A percentile compares a stretch with the other conserved stretches of the same genome.
Conservation (phyloP, 2,329 filamentous ascomycete genomes). For the Raffaelea albimanens region DNA sequence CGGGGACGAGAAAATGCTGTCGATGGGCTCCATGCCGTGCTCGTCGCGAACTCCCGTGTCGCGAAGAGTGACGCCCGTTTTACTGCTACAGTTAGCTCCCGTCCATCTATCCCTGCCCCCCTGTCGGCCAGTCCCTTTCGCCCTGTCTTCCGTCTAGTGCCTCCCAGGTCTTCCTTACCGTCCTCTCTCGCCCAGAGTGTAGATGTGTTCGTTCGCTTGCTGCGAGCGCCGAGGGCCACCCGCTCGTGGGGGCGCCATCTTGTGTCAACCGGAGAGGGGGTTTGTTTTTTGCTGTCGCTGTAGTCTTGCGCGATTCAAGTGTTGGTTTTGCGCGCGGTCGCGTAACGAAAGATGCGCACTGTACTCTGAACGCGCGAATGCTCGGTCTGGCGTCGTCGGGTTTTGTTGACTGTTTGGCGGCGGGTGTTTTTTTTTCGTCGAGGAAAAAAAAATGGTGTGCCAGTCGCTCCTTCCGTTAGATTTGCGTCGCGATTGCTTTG, state of each 20-base stretch:
- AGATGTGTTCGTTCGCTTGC: slow-evolving; percentile 36
- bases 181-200: slow-evolving; percentile 39
- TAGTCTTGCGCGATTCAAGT: too few relatives aligned
- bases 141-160: too few relatives aligned
- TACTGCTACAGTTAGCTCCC: slow-evolving; percentile 40
- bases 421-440: too few relatives aligned
- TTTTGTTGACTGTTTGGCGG: too few relatives aligned
- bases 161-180: slow-evolving; percentile 26
- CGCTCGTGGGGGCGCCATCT: slow-evolving; percentile 29
- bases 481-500: too few relatives aligned
- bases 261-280: not conserved
- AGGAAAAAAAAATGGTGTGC: too few relatives aligned
- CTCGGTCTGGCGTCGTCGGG: too few relatives aligned
- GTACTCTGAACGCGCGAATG: too few relatives aligned
- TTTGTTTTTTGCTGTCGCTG: too few relatives aligned
- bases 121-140: too few relatives aligned
- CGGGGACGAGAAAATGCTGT: slow-evolving; percentile 83
- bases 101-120: not conserved
- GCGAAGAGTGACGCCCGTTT: slow-evolving; percentile 76
- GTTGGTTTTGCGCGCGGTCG: too few relatives aligned
- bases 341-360: too few relatives aligned
- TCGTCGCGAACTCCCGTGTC: slow-evolving; percentile 78
- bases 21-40: slow-evolving; percentile 81
- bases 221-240: slow-evolving; percentile 25
- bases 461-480: not conserved